Evolutionary conservation across 2,329 filamentous ascomycete genomes (phyloP), one percentile per base, ranked within the genome.

Genomic region (Botrytis fragariae): DNA sequence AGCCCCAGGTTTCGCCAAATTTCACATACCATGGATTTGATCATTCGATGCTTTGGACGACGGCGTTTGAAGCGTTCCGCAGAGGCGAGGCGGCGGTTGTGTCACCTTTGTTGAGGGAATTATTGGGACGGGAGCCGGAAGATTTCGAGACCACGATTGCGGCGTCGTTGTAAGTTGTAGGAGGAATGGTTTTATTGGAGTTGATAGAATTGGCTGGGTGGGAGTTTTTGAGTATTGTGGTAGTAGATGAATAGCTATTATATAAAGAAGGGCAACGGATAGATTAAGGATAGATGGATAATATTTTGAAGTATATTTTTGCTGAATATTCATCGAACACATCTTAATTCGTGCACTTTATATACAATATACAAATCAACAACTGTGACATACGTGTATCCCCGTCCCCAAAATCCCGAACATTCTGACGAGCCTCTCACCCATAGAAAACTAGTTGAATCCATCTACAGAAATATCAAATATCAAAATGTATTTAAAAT

Each of bases 321-420:
- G 10, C 10, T 14, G 48, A 51, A n/a, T 14, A 14, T n/a, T 25
- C 45, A 25, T 16, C 20, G 20, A 22, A 25, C 20, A 48, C 20
- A 25, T 48, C 3, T 48, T 4, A 9, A 48, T 48, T 48, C 3
- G 7, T 48, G 20, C 20, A 48, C 45, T 48, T 7, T 1, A 48
- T 48, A 4, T 10, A 25, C 22, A 20, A 25, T 10, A 48, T 48
- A 20, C 20, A 25, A 25, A 48, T 0, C 45, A 48, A 48, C 45
- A 48, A 48, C 20, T 48, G 1, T 4, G 0, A 48, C 3, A 48
- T 4, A 25, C 0, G 7, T 22, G 3, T 8, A 25, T 48, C 0
- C 20, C 8, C 8, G 3, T 48, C 9, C 45, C 45, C 2, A 48
- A 3, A 48, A 4, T 48, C 44, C 10, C 44, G 8, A 48, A 22